Conservation (phyloP, 1,139 yeast species). For the Candida pseudocylindracea region DNA sequence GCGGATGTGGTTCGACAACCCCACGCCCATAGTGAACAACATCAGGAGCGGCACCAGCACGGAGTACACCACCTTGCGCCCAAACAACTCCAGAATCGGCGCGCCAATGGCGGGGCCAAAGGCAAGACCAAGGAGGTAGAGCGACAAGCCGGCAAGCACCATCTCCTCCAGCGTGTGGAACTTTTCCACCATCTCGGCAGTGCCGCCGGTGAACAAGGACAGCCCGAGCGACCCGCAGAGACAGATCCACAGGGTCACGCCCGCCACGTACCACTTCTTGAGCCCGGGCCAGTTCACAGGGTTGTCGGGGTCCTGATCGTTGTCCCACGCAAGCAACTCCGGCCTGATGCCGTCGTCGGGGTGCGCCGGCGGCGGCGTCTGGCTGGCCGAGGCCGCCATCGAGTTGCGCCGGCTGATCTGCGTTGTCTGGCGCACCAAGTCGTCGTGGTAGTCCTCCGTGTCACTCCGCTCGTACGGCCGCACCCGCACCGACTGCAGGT, state of each 20-base stretch:
- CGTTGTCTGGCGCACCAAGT: too few relatives aligned
- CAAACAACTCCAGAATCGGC: conserved; percentile 55
- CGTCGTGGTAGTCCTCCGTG: too few relatives aligned
- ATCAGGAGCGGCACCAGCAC: conserved; percentile 41
- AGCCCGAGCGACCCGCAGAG: conserved; percentile 52
- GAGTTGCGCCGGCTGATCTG: too few relatives aligned
- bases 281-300: conserved; percentile 44
- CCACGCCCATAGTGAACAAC: conserved; percentile 62
- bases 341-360: conserved; percentile 10
- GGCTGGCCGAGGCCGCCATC: too few relatives aligned
- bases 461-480: too few relatives aligned
- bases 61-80: conserved; percentile 42
- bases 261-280: conserved; percentile 43
- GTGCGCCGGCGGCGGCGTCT: too few relatives aligned
- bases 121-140: conserved; percentile 50
- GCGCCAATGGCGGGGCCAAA: conserved; percentile 63
- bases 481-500: too few relatives aligned
- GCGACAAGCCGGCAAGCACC: conserved; percentile 43
- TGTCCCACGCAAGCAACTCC: conserved; percentile 36
- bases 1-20: conserved; percentile 32
- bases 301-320: conserved; percentile 30
- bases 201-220: conserved; percentile 41
- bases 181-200: conserved; percentile 21
- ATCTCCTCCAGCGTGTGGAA: conserved; percentile 32
- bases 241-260: conserved; percentile 40